Evolutionary conservation across 1,284 basidiomycete genomes (phyloP), one percentile per base, ranked within the genome.

Genomic region (Rhizoctonia solani): DNA sequence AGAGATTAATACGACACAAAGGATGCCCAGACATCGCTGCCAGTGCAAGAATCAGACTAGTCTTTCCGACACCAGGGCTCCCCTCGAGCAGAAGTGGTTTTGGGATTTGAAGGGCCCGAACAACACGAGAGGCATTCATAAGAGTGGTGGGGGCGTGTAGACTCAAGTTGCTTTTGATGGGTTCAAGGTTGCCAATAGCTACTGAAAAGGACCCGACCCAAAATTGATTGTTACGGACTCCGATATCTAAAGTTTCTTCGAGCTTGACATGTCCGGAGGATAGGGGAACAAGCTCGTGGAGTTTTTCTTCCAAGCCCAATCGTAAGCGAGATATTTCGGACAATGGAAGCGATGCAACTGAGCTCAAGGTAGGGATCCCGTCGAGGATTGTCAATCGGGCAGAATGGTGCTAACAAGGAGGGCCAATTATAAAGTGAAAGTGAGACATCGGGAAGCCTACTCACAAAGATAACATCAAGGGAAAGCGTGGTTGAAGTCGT

Each of bases 31-130:
- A 83, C 6, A 90, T 80, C 68, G 87, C 87, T 19, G 95, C 94
- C 1, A 99, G 81, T 3, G 97, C 95, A 14, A 88, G 84, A 66
- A 99, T 83, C 3, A 99, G 83, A 75, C 93, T 97, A 0, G 98
- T 99, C 80, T 99, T 99, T 4, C 98, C 97, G n/a, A 99, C 97
- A 2, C 97, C 97, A 3, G 98, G 98, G 76, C 94, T 98, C 1
- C 97, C 97, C 76, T 99, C 97, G 2, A 99, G 83, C 30, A 99
- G 82, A 61, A 99, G 92, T 0, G 97, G 93, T 77, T 98, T 99
- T 5, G 81, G 77, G 0, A 99, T 83, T 75, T 98, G 95, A 70
- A 92, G 91, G 4, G 95, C 97, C 67, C 97, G 86, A 19, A 95
- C 79, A 2, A 99, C 87, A 34, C 96, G 88, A 82, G 94, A 86